These are phyloP conservation scores for Mycena kentingensis DNA, from an alignment of 768 basidiomycete genomes.

Conservation along the genomic window DNA sequence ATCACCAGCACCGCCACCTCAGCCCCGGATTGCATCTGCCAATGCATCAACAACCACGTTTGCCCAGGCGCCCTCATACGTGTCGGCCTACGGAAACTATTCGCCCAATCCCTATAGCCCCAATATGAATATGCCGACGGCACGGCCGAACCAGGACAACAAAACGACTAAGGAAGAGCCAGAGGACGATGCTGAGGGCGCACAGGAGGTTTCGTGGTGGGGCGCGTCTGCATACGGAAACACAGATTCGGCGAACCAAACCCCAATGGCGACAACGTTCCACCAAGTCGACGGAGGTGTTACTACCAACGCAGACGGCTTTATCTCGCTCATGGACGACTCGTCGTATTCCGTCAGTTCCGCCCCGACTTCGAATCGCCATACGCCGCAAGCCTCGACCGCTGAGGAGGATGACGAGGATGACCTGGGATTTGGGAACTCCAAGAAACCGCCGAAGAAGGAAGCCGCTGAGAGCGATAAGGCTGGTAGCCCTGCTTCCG, in stretches of 20 bases:
- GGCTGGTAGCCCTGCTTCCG: slow-evolving; percentile 23
- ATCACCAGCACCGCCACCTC: slow-evolving; percentile 43
- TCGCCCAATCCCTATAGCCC: slow-evolving; percentile 35
- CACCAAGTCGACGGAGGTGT: slow-evolving; percentile 49
- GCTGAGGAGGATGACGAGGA: slow-evolving; percentile 70
- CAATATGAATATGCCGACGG: slow-evolving; percentile 34
- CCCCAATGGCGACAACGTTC: slow-evolving; percentile 74
- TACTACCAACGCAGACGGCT: slow-evolving; percentile 54
- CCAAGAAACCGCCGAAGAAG: slow-evolving; percentile 41
- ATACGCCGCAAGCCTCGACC: slow-evolving; percentile 11
- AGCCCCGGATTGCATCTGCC: slow-evolving; percentile 55
- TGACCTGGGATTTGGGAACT: slow-evolving; percentile 91
- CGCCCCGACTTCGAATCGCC: slow-evolving; percentile 21
- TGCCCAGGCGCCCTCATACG: slow-evolving; percentile 41
- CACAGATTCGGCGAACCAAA: slow-evolving; percentile 40
- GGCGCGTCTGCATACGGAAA: slow-evolving; percentile 44
- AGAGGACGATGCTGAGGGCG: slow-evolving; percentile 37
- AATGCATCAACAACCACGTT: slow-evolving; percentile 56
- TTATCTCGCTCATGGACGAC: slow-evolving; percentile 83
- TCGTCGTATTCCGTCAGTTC: slow-evolving; percentile 44
- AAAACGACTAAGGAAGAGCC: slow-evolving; percentile 19
- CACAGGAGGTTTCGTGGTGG: slow-evolving; percentile 65
- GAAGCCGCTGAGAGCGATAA: slow-evolving; percentile 31
- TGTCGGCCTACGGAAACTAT: slow-evolving; percentile 41
- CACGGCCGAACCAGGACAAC: slow-evolving; percentile 32